phyloP scores from a whole-genome alignment of 768 basidiomycete genomes.

The Melanogaster broomeanus region DNA sequence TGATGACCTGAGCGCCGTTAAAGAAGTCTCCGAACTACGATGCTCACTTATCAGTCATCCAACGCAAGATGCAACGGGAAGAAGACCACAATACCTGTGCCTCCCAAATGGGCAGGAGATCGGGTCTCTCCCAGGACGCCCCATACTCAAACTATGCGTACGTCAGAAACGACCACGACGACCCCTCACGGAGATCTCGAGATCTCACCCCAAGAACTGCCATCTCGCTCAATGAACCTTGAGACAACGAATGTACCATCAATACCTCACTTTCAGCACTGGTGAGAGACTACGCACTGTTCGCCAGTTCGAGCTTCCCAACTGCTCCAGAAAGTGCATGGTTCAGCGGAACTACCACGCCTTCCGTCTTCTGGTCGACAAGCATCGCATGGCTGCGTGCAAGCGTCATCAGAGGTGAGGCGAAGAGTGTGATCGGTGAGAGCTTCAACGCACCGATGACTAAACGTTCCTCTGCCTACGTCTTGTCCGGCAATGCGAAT shows the following conservation, averaged over 20 bases:
- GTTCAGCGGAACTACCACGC: constrained; percentile 81
- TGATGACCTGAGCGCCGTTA: constrained; percentile 86
- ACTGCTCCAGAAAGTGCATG: constrained; percentile 50
- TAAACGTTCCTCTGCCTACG: constrained; percentile 89
- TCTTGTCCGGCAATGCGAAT: constrained; percentile 93
- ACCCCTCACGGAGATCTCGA: not conserved
- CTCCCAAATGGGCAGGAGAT: constrained; percentile 87
- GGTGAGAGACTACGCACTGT: constrained; percentile 54
- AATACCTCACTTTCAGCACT: not conserved
- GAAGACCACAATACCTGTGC: constrained; percentile 58
- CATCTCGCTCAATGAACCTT: constrained; percentile 87
- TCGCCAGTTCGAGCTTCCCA: constrained; percentile 83
- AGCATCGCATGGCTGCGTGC: constrained; percentile 78
- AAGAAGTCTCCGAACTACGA: constrained; percentile 89
- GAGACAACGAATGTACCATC: not conserved
- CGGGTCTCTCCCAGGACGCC: constrained; percentile 84
- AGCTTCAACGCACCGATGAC: constrained; percentile 53
- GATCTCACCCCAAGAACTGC: constrained; percentile 78
- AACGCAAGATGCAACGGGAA: not conserved
- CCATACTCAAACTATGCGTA: constrained; percentile 82
- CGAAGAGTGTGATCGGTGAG: not conserved
- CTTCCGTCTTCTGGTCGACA: constrained; percentile 83
- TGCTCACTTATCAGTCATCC: not conserved
- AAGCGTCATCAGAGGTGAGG: not conserved
- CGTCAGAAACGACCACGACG: constrained; percentile 1